Base-by-base conservation (phyloP, 1,139 yeast genomes). In the Geotrichum phurueaensis region DNA sequence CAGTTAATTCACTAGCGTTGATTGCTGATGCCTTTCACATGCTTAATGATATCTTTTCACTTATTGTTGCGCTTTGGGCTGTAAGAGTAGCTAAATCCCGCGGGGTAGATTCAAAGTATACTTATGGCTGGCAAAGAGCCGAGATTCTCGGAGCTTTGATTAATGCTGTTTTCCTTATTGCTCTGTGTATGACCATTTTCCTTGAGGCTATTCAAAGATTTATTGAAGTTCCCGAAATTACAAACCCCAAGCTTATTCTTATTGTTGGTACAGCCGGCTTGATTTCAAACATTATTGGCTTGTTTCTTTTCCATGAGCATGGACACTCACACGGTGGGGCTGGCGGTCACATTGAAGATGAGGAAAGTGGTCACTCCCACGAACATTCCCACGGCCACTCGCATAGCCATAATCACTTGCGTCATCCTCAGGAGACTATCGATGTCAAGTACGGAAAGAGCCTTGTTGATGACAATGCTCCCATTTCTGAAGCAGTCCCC, bases 1-100 rank as follows among this genome's bases (percentile, higher is more conserved):
- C 91, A 25, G 96, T 91, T 45, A 95, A 92, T 72, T 92, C 97
- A 1, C 79, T 92, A 70, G 98, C 98, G 0, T 80, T 92, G 61
- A 85, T 92, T 64, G 98, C 98, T 1, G 99, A 95, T 72, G 87
- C 98, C 0, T 94, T 94, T 81, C 99, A 94, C 74, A 94, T 94
- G 98, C 79, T 94, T 66, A 94, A 94, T 75, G 99, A 94, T 75
- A 89, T 94, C 62, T 85, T 94, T 62, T 90, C 98, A 0, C 78
- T 94, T 55, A 68, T 92, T 27, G 94, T 94, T 60, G 99, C 99
- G 0, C 78, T 92, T 48, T 94, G 98, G 98, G 99, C 99, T 0
- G 98, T 94, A 29, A 82, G 83, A 65, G 96, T 91, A 27, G 91
- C 97, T 62, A 87, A 87, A 70, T 85, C 83, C 57, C 82, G 86